Percentiles rank a stretch among this genome's conserved stretches.
Evolutionary conservation across 345 rosid genomes (phyloP).

Genomic region (Boechera retrofracta): DNA sequence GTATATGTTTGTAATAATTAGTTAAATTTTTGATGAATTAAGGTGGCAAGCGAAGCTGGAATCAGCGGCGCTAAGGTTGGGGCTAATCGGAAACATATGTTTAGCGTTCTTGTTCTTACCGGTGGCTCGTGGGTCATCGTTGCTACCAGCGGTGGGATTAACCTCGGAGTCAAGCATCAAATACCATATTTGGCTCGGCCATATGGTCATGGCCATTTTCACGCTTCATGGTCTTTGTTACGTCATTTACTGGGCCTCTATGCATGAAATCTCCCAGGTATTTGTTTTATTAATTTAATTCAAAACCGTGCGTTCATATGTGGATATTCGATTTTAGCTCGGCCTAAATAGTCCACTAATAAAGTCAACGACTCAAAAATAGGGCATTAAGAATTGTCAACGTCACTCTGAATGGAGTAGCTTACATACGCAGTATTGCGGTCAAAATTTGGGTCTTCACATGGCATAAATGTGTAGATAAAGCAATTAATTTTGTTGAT

Average conservation of each 20-base stretch:
- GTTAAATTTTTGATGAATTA: background rate
- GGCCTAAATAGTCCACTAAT: background rate
- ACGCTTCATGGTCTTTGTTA: slow-evolving; percentile 68
- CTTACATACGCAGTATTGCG: background rate
- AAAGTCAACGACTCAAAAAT: slow-evolving; percentile 16
- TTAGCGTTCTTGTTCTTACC: slow-evolving; percentile 74
- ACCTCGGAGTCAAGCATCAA: slow-evolving; percentile 87
- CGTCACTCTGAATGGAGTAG: slow-evolving; percentile 29
- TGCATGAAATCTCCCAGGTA: slow-evolving; percentile 56
- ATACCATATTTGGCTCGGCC: slow-evolving; percentile 93
- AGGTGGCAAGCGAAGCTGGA: slow-evolving; percentile 71
- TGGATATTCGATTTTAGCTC: slow-evolving; percentile 6
- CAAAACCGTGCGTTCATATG: background rate
- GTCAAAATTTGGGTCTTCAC: slow-evolving; percentile 18
- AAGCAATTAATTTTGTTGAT: slow-evolving; percentile 13
- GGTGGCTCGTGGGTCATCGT: slow-evolving; percentile 81
- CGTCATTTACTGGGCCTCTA: slow-evolving; percentile 54
- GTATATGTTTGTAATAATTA: background rate
- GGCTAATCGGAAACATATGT: slow-evolving; percentile 68
- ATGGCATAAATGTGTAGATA: slow-evolving; percentile 1
- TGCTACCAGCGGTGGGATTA: slow-evolving; percentile 67
- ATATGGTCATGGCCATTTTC: slow-evolving; percentile 64
- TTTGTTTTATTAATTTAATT: background rate
- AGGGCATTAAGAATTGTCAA: slow-evolving; percentile 11
- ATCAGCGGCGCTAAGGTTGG: slow-evolving; percentile 48